Percentiles rank a stretch among this genome's conserved stretches.
These are phyloP conservation scores for Hirschfeldia incana DNA, from an alignment of 345 rosid genomes.

Conservation along the genomic window DNA sequence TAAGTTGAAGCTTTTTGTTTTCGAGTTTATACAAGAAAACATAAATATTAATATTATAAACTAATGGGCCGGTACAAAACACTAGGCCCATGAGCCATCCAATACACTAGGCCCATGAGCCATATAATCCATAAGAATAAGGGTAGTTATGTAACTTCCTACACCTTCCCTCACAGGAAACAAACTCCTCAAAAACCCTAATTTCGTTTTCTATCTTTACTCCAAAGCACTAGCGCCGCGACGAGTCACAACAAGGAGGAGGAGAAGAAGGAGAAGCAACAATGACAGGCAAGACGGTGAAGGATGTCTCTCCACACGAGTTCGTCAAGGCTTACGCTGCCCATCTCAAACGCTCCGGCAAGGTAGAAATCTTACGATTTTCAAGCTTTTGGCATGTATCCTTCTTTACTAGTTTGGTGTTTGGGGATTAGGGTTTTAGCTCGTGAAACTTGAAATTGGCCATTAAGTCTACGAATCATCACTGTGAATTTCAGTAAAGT, in stretches of 20 bases:
- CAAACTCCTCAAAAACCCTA: slow-evolving; percentile 35
- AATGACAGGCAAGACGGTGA: slow-evolving; percentile 42
- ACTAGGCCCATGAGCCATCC: slow-evolving; percentile 16
- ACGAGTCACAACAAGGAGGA: slow-evolving; percentile 22
- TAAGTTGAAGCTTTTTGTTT: not conserved
- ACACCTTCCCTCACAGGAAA: not conserved
- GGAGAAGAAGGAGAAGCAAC: not conserved
- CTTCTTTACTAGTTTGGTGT: not conserved
- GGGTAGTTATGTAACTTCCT: slow-evolving; percentile 18
- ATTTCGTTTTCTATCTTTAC: not conserved
- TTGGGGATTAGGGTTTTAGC: not conserved
- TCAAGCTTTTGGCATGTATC: not conserved
- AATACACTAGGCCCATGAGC: slow-evolving; percentile 12
- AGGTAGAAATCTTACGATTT: slow-evolving; percentile 22
- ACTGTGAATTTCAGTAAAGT: not conserved
- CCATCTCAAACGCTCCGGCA: slow-evolving; percentile 46
- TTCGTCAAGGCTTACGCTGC: slow-evolving; percentile 48
- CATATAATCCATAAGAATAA: slow-evolving; percentile 1
- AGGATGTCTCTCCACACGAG: slow-evolving; percentile 48
- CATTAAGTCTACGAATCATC: not conserved
- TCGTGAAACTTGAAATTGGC: not conserved
- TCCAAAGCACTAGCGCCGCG: slow-evolving; percentile 27
- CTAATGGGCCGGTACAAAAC: not conserved
- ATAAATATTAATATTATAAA: not conserved
- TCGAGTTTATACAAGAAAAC: not conserved